Conservation (phyloP, 2,329 filamentous ascomycete genomes). For the Teratosphaeria pseudoeucalypti region DNA sequence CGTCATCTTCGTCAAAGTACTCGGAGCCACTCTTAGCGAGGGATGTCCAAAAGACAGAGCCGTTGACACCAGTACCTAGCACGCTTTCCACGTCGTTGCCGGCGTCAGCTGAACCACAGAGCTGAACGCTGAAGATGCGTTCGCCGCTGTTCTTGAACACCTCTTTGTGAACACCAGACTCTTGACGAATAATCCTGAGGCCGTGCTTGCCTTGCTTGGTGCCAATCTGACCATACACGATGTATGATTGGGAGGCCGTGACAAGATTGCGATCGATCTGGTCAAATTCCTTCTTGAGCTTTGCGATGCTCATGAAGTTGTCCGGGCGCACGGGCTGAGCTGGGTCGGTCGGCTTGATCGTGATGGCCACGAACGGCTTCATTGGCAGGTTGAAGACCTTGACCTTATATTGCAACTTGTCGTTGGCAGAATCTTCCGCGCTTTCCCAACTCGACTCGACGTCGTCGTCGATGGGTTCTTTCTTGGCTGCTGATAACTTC, state of each 20-base stretch:
- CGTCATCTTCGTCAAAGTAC: slow-evolving; percentile 63
- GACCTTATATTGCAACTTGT: slow-evolving; percentile 60
- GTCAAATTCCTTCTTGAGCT: slow-evolving; percentile 90
- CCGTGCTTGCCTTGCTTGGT: slow-evolving; percentile 64
- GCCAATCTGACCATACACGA: slow-evolving; percentile 76
- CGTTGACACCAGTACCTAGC: slow-evolving; percentile 86
- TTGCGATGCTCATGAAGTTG: slow-evolving; percentile 75
- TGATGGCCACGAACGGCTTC: slow-evolving; percentile 89
- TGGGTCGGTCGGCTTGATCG: slow-evolving; percentile 46
- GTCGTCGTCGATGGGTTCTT: slow-evolving; percentile 53
- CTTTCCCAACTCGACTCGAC: slow-evolving; percentile 65
- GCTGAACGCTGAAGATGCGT: slow-evolving; percentile 85
- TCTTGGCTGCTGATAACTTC: slow-evolving; percentile 30
- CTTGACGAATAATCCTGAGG: slow-evolving; percentile 85
- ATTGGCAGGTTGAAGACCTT: slow-evolving; percentile 88
- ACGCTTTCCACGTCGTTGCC: slow-evolving; percentile 63
- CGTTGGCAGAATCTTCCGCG: slow-evolving; percentile 54
- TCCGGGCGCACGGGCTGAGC: slow-evolving; percentile 61
- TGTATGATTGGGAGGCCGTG: slow-evolving; percentile 79
- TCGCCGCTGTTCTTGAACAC: slow-evolving; percentile 87
- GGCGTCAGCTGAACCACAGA: slow-evolving; percentile 55
- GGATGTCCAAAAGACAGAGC: slow-evolving; percentile 91
- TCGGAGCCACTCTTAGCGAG: slow-evolving; percentile 58
- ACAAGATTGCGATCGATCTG: slow-evolving; percentile 92
- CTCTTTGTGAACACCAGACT: slow-evolving; percentile 83